Base-by-base conservation (phyloP, 2,329 filamentous ascomycete species). In the Aspergillus tamarii region DNA sequence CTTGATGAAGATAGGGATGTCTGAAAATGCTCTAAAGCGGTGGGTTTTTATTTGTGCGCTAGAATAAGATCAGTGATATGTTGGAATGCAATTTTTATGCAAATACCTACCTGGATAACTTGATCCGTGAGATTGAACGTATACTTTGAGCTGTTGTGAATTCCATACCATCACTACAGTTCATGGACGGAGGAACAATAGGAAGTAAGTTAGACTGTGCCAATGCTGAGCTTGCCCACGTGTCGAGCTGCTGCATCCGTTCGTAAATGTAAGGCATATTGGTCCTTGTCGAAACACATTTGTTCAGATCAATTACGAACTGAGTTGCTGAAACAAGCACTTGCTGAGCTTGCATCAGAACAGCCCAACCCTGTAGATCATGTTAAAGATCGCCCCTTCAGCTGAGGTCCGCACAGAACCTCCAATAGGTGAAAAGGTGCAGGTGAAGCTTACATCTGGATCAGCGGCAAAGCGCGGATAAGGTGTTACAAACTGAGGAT, bases 31-130 rank as follows among this genome's bases (percentile, higher is more conserved):
- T 48, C 79, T 72, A 60, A 82, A 82, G n/a, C 81, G 77, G 62
- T 82, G 80, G 0, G 77, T 72, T 69, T 82, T 82, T 36, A 82
- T 82, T 67, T 79, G 78, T 12, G 80, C 78, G 67, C 81, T 82
- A 45, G 11, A 46, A 21, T 12, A 26, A 54, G 8, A 59, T 70
- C 64, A 65, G 56, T 63, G 50, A 57, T 28, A 32, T 30, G 23
- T 14, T 43, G n/a, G 32, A 32, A 10, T 4, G 5, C 7, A 19
- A 26, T 57, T 62, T 61, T 36, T 12, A 8, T 3, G 11, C 1
- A 30, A 11, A 23, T 21, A 57, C 63, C 16, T 66, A 81, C 80
- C 80, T 82, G 48, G 76, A 78, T 21, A 82, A 62, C 62, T 82
- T 82, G 56, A 82, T 81, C 52, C 77, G 75, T 32, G 79, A 74